Conservation (phyloP, 2,329 filamentous ascomycete species). For the Fusarium setosum region DNA sequence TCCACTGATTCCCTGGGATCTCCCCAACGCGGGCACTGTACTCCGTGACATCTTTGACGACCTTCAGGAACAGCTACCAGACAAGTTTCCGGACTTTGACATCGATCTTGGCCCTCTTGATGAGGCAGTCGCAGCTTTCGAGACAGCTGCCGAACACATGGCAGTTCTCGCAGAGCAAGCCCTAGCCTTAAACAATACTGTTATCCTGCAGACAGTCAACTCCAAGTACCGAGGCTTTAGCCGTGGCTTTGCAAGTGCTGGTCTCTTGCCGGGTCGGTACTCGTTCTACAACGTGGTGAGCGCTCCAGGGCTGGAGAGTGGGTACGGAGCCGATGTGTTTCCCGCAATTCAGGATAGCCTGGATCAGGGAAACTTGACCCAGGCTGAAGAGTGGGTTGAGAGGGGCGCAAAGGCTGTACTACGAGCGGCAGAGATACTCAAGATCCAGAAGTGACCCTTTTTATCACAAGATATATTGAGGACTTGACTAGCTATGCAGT, state of each 20-base stretch:
- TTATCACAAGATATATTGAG: no score
- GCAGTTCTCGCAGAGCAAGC: conserved; percentile 11
- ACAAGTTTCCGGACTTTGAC: conserved; percentile 1
- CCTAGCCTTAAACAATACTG: conserved; percentile 1
- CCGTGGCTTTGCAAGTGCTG: conserved; percentile 23
- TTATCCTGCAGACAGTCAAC: conserved; percentile 5
- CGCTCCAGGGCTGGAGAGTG: conserved; percentile 24
- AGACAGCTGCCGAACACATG: conserved; percentile 12
- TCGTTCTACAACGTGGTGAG: conserved; percentile 34
- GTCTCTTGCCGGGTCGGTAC: conserved; percentile 16
- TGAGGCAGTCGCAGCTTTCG: conserved; percentile 9
- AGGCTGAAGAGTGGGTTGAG: conserved; percentile 35
- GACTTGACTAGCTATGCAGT: no score
- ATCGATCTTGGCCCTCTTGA: conserved; percentile 12
- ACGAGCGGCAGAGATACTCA: conserved; percentile 26
- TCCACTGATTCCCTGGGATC: conserved; percentile 22
- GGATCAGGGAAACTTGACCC: conserved; percentile 24
- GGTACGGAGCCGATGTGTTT: conserved; percentile 35
- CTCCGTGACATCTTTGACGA: conserved; percentile 26
- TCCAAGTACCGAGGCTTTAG: conserved; percentile 20
- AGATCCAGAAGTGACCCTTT: not conserved
- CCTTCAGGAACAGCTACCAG: conserved; percentile 18
- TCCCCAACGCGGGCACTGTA: conserved; percentile 13
- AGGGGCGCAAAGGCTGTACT: conserved; percentile 30
- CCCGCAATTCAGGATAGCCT: conserved; percentile 34